Evolutionary conservation across 768 basidiomycete genomes (phyloP).

Genomic region (Termitomyces eurrhizus): DNA sequence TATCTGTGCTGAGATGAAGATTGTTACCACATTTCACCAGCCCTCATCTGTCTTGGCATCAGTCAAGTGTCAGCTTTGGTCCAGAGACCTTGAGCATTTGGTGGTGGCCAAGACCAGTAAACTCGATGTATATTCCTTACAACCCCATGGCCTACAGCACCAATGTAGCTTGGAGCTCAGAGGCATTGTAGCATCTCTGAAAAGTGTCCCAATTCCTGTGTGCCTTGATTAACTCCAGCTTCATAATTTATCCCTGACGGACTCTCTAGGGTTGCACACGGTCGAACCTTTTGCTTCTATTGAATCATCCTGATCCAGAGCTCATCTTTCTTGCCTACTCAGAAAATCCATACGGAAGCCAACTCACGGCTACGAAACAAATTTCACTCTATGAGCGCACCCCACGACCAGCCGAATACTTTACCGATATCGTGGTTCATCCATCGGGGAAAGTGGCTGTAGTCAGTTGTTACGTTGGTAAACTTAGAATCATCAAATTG

Average conservation of each 20-base stretch:
- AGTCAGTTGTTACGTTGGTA: constrained; percentile 65
- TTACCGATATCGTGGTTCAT: constrained; percentile 65
- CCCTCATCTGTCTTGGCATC: constrained; percentile 71
- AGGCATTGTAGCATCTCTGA: constrained; percentile 61
- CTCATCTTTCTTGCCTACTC: constrained; percentile 59
- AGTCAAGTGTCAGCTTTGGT: constrained; percentile 59
- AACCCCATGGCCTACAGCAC: constrained; percentile 52
- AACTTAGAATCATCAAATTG: constrained; percentile 60
- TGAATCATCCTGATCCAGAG: constrained; percentile 75
- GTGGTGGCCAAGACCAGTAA: constrained; percentile 64
- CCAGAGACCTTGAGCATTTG: constrained; percentile 55
- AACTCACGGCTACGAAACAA: constrained; percentile 38
- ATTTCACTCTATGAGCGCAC: constrained; percentile 53
- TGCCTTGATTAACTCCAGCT: constrained; percentile 17
- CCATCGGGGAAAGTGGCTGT: constrained; percentile 57
- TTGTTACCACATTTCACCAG: constrained; percentile 74
- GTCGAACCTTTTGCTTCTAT: constrained; percentile 59
- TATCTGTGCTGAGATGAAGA: constrained; percentile 34
- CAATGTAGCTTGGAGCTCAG: constrained; percentile 64
- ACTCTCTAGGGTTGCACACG: constrained; percentile 28
- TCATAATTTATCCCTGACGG: constrained; percentile 13
- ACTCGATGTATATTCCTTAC: constrained; percentile 66
- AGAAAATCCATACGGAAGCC: constrained; percentile 27
- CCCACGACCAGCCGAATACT: constrained; percentile 66
- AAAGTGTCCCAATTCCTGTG: constrained; percentile 52